Base-by-base conservation (phyloP, 169 alveolate genomes). In the Plasmodium ovale region DNA sequence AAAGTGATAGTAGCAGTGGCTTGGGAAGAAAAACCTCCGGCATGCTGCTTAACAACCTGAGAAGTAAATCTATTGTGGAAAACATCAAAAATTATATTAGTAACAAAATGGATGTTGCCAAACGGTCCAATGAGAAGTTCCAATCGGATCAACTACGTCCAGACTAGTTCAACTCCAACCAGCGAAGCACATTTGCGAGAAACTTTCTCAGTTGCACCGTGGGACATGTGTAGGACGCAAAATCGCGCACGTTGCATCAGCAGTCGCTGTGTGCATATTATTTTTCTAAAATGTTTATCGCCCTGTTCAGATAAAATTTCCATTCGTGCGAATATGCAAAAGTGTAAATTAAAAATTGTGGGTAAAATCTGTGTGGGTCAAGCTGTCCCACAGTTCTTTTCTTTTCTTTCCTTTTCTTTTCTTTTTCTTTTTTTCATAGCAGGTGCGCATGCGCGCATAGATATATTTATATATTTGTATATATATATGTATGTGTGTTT, bases 61-160 rank as follows among this genome's bases (percentile, higher is more conserved):
- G 47, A 58, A 79, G 65, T 39, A 79, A 79, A 79, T 51, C 49
- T 42, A 25, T 79, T 62, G 90, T 79, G n/a, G 60, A 62, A 67
- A 79, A 79, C 49, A 79, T 79, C 65, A 79, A 62, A 33, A 79
- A 79, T 51, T 79, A 79, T 67, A 79, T 79, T 49, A 79, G 72
- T 33, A 79, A 79, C 60, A 79, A 79, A 79, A 79, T 79, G 42
- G 90, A 79, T 42, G 9, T 27, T 19, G 42, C 19, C 27, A 62
- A 65, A 79, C 16, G 27, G 47, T 39, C 16, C 25, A 16, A 79
- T 29, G 72, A 64, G 14, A 3, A 64, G 27, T 21, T 29, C 31
- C 53, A 79, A 42, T 35, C 19, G 29, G 42, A 73, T 31, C 31
- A 39, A 31, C 59, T 58, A 68, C 12, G 25, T 27, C 33, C 53